phyloP scores from a whole-genome alignment of 2,329 filamentous ascomycete species.

The Tympanopsis confertula region DNA sequence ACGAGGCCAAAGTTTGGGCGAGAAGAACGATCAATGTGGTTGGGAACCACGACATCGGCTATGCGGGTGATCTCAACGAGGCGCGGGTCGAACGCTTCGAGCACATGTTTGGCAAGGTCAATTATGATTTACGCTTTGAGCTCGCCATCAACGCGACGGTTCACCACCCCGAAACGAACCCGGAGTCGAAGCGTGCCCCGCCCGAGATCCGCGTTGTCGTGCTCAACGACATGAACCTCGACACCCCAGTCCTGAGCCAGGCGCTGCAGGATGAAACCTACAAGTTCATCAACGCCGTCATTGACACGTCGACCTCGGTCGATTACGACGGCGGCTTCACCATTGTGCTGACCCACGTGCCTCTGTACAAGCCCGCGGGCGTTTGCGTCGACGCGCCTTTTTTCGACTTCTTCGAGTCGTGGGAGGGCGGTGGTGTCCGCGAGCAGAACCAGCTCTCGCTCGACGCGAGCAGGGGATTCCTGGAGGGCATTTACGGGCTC shows the following conservation, averaged over 20 bases:
- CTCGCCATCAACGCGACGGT: constrained; percentile 29
- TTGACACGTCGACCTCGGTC: constrained; percentile 49
- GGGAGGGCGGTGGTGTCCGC: constrained; percentile 60
- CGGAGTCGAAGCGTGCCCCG: constrained; percentile 30
- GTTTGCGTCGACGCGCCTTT: constrained; percentile 75
- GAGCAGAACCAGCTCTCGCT: constrained; percentile 85
- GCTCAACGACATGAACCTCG: constrained; percentile 87
- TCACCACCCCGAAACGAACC: constrained; percentile 27
- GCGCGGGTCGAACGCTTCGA: constrained; percentile 72
- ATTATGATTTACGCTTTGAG: constrained; percentile 76
- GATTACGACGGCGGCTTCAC: constrained; percentile 59
- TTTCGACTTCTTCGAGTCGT: constrained; percentile 63
- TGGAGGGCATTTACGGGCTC: constrained; percentile 76
- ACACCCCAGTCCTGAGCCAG: constrained; percentile 61
- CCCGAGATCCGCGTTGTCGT: constrained; percentile 74
- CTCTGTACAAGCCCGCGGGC: constrained; percentile 71
- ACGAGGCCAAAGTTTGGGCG: constrained; percentile 50
- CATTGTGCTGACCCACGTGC: constrained; percentile 81
- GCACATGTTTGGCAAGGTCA: constrained; percentile 70
- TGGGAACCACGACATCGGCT: constrained; percentile 94
- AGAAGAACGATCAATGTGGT: constrained; percentile 75
- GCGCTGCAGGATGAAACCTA: constrained; percentile 69
- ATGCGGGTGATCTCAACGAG: constrained; percentile 79
- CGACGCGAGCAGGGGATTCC: constrained; percentile 60
- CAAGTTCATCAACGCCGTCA: constrained; percentile 60